Evolutionary conservation across 768 basidiomycete species (phyloP).

Genomic region (Boletus pseudopeckii): DNA sequence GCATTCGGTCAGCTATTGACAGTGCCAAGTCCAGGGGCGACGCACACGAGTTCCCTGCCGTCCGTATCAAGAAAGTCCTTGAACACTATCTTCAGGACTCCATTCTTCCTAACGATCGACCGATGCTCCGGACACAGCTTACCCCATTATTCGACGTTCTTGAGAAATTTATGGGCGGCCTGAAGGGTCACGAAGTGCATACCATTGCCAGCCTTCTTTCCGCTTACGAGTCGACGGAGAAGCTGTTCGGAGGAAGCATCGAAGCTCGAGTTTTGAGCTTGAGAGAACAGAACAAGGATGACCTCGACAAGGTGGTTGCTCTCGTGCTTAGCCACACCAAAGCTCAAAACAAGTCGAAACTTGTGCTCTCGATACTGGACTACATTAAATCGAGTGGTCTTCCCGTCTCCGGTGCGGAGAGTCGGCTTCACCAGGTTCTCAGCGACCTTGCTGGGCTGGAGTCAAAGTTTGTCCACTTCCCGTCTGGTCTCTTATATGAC

Average conservation of each 20-base stretch:
- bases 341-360: conserved; percentile 86
- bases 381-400: conserved; percentile 80
- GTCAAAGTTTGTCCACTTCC: conserved; percentile 59
- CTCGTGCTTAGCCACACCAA: conserved; percentile 95
- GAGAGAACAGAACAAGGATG: conserved; percentile 88
- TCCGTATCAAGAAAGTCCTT: conserved; percentile 79
- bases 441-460: conserved; percentile 83
- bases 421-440: conserved; percentile 70
- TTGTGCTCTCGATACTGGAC: conserved; percentile 83
- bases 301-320: conserved; percentile 82
- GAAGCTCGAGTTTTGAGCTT: conserved; percentile 88
- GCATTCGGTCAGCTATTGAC: conserved; percentile 76
- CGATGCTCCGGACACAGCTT: conserved; percentile 75
- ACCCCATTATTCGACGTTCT: conserved; percentile 68
- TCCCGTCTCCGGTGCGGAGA: conserved; percentile 73
- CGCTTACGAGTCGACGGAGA: conserved; percentile 83
- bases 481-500: background rate
- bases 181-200: conserved; percentile 82
- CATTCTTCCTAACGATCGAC: conserved; percentile 73
- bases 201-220: conserved; percentile 74
- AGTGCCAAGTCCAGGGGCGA: conserved; percentile 67
- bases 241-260: conserved; percentile 89
- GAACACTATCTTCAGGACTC: conserved; percentile 83
- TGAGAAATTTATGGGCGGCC: conserved; percentile 74
- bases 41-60: conserved; percentile 85